These are phyloP conservation scores for Rhynchospora tenuis DNA, from an alignment of 176 grass and related monocot genomes.

Conservation along the genomic window DNA sequence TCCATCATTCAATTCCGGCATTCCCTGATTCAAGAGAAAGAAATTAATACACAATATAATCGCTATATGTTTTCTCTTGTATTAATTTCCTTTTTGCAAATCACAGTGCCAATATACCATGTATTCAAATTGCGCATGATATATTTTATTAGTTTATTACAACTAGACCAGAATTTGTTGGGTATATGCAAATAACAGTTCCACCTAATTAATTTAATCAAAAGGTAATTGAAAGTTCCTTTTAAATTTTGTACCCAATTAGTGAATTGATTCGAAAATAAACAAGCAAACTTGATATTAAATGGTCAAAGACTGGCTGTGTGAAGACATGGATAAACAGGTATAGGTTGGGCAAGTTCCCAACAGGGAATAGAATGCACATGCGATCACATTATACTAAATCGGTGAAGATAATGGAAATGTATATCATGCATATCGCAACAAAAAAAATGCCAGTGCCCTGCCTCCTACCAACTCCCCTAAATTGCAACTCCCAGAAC, in stretches of 20 bases:
- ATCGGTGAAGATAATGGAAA: not conserved
- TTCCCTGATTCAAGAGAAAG: conserved; percentile 29
- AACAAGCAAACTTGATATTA: not conserved
- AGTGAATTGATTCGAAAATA: not conserved
- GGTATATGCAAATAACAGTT: not conserved
- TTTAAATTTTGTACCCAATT: not conserved
- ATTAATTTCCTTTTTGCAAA: not conserved
- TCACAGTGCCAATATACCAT: not conserved
- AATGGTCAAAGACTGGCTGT: not conserved
- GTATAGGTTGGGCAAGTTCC: not conserved
- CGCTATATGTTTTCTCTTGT: not conserved
- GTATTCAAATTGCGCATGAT: not conserved
- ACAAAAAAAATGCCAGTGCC: not conserved
- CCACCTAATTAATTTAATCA: not conserved
- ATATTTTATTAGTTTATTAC: not conserved
- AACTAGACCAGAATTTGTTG: not conserved
- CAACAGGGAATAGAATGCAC: not conserved
- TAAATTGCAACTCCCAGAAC: not conserved
- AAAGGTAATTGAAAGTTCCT: not conserved
- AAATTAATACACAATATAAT: not conserved
- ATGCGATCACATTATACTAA: not conserved
- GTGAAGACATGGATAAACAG: not conserved
- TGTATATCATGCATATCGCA: not conserved
- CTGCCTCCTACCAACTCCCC: not conserved
- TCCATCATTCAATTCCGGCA: conserved; percentile 85